Evolutionary conservation across 2,329 filamentous ascomycete species (phyloP).

Genomic region (Talaromyces rugulosus): DNA sequence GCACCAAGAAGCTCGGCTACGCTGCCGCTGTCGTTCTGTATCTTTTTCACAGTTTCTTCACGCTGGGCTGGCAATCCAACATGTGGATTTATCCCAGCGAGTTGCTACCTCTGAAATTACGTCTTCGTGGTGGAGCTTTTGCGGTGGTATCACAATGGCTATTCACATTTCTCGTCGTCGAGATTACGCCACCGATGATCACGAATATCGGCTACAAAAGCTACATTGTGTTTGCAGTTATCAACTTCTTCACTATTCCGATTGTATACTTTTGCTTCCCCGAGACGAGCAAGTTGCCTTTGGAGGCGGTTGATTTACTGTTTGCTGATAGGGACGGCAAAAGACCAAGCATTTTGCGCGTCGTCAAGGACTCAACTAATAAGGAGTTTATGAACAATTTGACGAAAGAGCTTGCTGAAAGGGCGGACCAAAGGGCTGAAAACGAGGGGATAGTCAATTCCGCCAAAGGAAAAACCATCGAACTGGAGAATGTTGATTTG

Average conservation of each 20-base stretch:
- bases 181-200: constrained; percentile 45
- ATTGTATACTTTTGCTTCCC: constrained; percentile 54
- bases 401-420: constrained; percentile 8
- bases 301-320: constrained; percentile 43
- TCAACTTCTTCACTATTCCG: constrained; percentile 46
- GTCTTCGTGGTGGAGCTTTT: constrained; percentile 54
- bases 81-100: constrained; percentile 55
- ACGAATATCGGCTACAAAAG: constrained; percentile 36
- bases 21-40: constrained; percentile 59
- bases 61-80: constrained; percentile 61
- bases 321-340: constrained; percentile 25
- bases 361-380: constrained; percentile 6
- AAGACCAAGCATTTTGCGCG: constrained; percentile 4
- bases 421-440: background rate
- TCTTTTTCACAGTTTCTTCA: constrained; percentile 65
- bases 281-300: constrained; percentile 42
- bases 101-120: constrained; percentile 52
- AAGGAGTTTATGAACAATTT: constrained; percentile 2
- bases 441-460: constrained; percentile 2
- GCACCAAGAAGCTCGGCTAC: constrained; percentile 23
- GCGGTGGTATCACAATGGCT: constrained; percentile 54
- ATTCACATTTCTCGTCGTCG: constrained; percentile 53
- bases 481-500: background rate
- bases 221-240: constrained; percentile 41
- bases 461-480: background rate